Percentiles rank a stretch among this genome's conserved stretches.
Conservation (phyloP, 2,329 filamentous ascomycete genomes). For the Colletotrichum orchidophilum region DNA sequence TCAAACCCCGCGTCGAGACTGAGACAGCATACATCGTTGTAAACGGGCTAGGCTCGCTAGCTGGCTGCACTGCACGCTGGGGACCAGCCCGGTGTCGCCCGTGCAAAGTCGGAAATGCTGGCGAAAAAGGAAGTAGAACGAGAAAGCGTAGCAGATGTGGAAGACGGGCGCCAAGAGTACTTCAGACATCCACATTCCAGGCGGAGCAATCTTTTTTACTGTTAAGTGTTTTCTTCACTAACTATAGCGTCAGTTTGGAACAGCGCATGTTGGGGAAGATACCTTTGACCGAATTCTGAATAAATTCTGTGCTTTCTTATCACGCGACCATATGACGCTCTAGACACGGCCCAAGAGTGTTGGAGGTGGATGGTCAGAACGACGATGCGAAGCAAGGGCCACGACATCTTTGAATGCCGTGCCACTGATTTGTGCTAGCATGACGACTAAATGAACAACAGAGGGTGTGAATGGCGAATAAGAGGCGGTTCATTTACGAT, state of each 20-base stretch:
- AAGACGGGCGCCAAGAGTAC: not conserved
- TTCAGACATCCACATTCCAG: not conserved
- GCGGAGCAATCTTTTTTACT: not conserved
- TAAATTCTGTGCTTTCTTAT: not conserved
- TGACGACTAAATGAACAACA: slow-evolving; percentile 9
- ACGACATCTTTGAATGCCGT: not conserved
- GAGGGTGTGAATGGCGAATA: slow-evolving; percentile 20
- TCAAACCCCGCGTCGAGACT: not conserved
- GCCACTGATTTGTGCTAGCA: slow-evolving; percentile 5
- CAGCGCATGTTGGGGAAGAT: not conserved
- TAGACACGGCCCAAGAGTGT: not conserved
- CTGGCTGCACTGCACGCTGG: not conserved
- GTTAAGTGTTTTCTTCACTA: not conserved
- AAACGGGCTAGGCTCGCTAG: not conserved
- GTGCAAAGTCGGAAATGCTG: not conserved
- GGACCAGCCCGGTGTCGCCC: not conserved
- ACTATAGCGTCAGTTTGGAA: not conserved
- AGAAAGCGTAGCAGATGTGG: not conserved
- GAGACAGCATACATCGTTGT: not conserved
- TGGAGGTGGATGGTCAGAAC: not conserved
- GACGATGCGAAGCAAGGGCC: not conserved
- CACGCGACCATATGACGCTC: not conserved
- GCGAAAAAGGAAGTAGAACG: not conserved
- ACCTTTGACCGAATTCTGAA: not conserved
- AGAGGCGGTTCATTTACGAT: slow-evolving; percentile 32